Conservation (phyloP, 2,329 filamentous ascomycete species). For the Trichophyton verrucosum region DNA sequence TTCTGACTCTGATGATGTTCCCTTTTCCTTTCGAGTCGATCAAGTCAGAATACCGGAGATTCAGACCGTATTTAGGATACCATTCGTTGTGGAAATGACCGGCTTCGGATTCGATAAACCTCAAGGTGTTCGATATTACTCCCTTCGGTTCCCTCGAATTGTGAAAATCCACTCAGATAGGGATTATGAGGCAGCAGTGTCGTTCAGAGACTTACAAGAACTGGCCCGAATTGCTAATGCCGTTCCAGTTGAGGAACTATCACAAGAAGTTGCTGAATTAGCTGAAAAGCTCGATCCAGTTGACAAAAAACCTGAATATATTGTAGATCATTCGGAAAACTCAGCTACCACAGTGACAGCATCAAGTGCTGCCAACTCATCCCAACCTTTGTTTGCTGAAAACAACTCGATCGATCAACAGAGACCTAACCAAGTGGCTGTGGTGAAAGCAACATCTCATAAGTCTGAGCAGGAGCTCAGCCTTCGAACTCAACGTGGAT, state of each 20-base stretch:
- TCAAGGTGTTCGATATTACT: slow-evolving; percentile 56
- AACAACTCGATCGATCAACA: background rate
- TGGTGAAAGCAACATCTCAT: background rate
- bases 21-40: slow-evolving; percentile 38
- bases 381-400: background rate
- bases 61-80: slow-evolving; percentile 49
- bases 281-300: slow-evolving; percentile 7
- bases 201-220: slow-evolving; percentile 56
- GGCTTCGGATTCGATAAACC: slow-evolving; percentile 69
- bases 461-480: background rate
- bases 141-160: slow-evolving; percentile 63
- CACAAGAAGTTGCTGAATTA: slow-evolving; percentile 11
- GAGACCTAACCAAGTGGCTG: background rate
- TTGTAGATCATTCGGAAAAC: slow-evolving; percentile 10
- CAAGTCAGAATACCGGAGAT: slow-evolving; percentile 25
- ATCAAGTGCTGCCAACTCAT: background rate
- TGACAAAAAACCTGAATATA: slow-evolving; percentile 10
- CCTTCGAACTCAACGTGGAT: background rate
- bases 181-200: slow-evolving; percentile 53
- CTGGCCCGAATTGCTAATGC: slow-evolving; percentile 49
- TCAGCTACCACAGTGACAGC: slow-evolving; percentile 1
- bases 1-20: slow-evolving; percentile 18
- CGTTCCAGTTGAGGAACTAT: slow-evolving; percentile 22
- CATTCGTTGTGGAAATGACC: slow-evolving; percentile 66
- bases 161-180: slow-evolving; percentile 68